Conservation (phyloP, 2,329 filamentous ascomycete species). For the Ceratocystiopsis brevicomis region DNA sequence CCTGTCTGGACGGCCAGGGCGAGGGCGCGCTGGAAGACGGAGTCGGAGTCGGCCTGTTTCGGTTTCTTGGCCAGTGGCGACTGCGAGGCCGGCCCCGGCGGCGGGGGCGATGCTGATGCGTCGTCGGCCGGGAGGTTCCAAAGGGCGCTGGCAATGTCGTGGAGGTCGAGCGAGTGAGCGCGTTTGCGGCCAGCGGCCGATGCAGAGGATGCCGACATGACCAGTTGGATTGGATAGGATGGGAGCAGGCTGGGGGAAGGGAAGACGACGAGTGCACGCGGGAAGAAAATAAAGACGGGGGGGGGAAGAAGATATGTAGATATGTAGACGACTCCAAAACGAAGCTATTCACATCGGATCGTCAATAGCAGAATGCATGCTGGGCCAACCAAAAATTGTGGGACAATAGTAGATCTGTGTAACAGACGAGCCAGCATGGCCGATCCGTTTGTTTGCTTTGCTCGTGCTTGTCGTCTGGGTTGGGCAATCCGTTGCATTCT, state of each 20-base stretch:
- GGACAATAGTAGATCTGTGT: too few species aligned
- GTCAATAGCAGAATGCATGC: too few species aligned
- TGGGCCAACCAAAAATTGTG: too few species aligned
- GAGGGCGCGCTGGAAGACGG: conserved; percentile 1
- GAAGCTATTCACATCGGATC: too few species aligned
- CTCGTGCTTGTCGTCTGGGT: too few species aligned
- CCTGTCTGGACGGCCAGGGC: not conserved
- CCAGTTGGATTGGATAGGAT: not conserved
- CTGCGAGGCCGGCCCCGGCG: not conserved
- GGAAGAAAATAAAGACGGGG: not conserved
- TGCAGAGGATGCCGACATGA: too few species aligned
- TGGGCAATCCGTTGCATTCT: too few species aligned
- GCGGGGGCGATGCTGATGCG: not conserved
- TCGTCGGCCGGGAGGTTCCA: not conserved
- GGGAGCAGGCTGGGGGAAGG: too few species aligned
- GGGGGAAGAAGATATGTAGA: not conserved
- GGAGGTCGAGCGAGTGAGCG: not conserved
- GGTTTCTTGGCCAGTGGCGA: too few species aligned
- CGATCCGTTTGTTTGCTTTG: too few species aligned
- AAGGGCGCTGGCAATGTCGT: conserved; percentile 1
- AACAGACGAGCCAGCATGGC: too few species aligned
- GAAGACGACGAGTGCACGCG: not conserved
- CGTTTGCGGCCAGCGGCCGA: not conserved
- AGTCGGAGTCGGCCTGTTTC: not conserved
- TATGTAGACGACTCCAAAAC: too few species aligned